A percentile compares a stretch with the other conserved stretches of the same genome.
Evolutionary conservation across 2,329 filamentous ascomycete species (phyloP).

Genomic region (Paracoccidioides brasiliensis): DNA sequence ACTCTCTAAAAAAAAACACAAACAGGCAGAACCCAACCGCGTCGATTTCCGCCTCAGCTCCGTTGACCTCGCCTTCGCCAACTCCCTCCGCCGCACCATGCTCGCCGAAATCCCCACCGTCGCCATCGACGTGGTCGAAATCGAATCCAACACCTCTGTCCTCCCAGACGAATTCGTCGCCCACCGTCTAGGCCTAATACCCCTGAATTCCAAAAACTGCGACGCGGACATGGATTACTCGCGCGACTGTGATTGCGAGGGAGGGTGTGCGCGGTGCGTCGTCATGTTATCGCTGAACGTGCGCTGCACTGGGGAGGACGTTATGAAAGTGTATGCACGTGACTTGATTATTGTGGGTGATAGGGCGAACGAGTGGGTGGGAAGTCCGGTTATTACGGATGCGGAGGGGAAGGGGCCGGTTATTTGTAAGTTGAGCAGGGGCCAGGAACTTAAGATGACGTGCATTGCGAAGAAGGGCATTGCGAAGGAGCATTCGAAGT

Average conservation of each 20-base stretch:
- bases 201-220: slow-evolving; percentile 80
- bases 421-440: slow-evolving; percentile 79
- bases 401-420: slow-evolving; percentile 67
- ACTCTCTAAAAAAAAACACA: neutral
- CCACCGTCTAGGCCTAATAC: slow-evolving; percentile 78
- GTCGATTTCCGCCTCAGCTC: slow-evolving; percentile 87
- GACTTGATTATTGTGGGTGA: slow-evolving; percentile 64
- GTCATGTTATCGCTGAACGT: slow-evolving; percentile 75
- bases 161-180: slow-evolving; percentile 96
- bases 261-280: slow-evolving; percentile 84
- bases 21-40: slow-evolving; percentile 61
- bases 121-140: slow-evolving; percentile 85
- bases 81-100: slow-evolving; percentile 92
- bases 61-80: slow-evolving; percentile 84
- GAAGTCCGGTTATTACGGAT: slow-evolving; percentile 72
- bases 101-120: slow-evolving; percentile 89
- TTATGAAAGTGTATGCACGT: slow-evolving; percentile 87
- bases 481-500: slow-evolving; percentile 97
- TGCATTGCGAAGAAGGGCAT: slow-evolving; percentile 98
- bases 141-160: slow-evolving; percentile 92
- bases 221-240: slow-evolving; percentile 70
- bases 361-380: slow-evolving; percentile 60
- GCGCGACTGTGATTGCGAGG: slow-evolving; percentile 92
- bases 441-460: slow-evolving; percentile 77
- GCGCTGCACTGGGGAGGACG: slow-evolving; percentile 69